Evolutionary conservation across 495 filamentous ascomycete species (phyloP).

Genomic region (Recurvomyces mirabilis): DNA sequence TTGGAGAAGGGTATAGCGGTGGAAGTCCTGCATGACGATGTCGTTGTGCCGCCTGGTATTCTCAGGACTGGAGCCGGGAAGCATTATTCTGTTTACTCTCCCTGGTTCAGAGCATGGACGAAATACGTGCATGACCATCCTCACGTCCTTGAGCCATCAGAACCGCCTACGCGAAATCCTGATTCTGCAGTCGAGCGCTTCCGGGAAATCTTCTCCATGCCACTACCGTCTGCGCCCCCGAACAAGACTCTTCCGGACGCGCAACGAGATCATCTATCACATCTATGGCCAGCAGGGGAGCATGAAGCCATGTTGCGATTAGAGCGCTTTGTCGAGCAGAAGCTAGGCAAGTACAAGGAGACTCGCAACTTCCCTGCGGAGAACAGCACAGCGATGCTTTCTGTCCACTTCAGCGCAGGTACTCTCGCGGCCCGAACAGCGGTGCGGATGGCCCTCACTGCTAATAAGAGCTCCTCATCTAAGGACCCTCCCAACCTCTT

Average conservation of each 20-base stretch:
- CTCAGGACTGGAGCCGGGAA: conserved; percentile 52
- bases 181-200: conserved; percentile 41
- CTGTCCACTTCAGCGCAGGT: conserved; percentile 66
- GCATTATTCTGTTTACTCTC: conserved; percentile 75
- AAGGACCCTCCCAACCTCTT: conserved; percentile 63
- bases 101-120: conserved; percentile 72
- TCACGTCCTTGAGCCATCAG: conserved; percentile 48
- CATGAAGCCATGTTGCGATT: conserved; percentile 58
- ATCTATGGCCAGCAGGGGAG: conserved; percentile 71
- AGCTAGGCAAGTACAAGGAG: conserved; percentile 48
- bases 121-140: conserved; percentile 56
- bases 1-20: conserved; percentile 52
- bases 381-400: conserved; percentile 59
- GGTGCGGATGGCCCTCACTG: conserved; percentile 50
- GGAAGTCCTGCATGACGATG: conserved; percentile 63
- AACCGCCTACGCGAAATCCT: conserved; percentile 52
- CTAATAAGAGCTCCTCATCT: conserved; percentile 58
- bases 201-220: conserved; percentile 47
- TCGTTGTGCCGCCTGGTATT: conserved; percentile 63
- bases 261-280: conserved; percentile 44
- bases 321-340: conserved; percentile 57
- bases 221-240: conserved; percentile 52
- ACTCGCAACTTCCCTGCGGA: conserved; percentile 49
- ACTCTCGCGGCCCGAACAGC: conserved; percentile 69
- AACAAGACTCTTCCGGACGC: conserved; percentile 51